phyloP scores from a whole-genome alignment of 345 rosid species.

The Salix suchowensis region DNA sequence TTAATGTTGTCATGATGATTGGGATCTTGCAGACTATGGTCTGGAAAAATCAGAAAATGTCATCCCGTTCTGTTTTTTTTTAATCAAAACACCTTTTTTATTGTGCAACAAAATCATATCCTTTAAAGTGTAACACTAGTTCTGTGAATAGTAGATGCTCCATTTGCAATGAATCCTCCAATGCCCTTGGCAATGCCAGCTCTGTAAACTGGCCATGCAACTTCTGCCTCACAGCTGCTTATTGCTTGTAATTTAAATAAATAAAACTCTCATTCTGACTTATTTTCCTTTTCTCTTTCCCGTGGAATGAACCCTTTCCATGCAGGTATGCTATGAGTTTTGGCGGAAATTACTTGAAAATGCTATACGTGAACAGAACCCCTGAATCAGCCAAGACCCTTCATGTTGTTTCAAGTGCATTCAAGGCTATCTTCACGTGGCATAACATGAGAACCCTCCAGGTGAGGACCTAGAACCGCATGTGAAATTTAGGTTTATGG shows the following conservation, averaged over 20 bases:
- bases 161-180: neutral
- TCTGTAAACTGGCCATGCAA: neutral
- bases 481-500: neutral
- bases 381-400: conserved; percentile 69
- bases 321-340: conserved; percentile 78
- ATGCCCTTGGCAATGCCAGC: neutral
- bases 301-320: neutral
- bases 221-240: neutral
- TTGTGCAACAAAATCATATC: neutral
- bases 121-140: neutral
- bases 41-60: neutral
- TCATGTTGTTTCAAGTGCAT: conserved; percentile 80
- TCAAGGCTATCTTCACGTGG: conserved; percentile 77
- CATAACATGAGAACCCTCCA: conserved; percentile 94
- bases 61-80: too few relatives aligned
- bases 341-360: conserved; percentile 76
- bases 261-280: neutral
- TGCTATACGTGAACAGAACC: conserved; percentile 66
- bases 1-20: neutral
- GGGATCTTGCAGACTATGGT: neutral
- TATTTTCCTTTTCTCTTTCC: neutral
- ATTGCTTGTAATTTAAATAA: neutral
- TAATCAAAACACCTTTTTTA: neutral
- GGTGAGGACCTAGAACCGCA: conserved; percentile 35
- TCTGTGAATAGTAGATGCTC: neutral